Percentiles rank a stretch among this genome's conserved stretches.
These are phyloP conservation scores for Rhodotorula sp. DNA, from an alignment of 1,284 basidiomycete genomes.

Conservation along the genomic window DNA sequence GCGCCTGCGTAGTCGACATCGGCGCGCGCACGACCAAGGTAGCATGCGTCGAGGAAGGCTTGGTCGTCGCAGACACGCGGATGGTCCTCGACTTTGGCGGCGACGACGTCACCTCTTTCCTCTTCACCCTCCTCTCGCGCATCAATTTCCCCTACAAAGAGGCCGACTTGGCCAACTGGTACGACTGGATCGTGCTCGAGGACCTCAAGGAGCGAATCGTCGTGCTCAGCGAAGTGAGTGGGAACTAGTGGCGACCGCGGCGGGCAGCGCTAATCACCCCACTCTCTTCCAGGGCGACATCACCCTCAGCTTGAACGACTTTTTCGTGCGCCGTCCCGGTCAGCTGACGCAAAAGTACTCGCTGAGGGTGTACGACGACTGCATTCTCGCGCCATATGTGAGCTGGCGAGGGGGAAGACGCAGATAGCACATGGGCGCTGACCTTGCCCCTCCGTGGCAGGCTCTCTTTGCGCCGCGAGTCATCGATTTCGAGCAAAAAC, in stretches of 20 bases:
- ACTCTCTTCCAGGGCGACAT: conserved; percentile 66
- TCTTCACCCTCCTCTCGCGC: conserved; percentile 74
- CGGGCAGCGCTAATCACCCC: too few relatives aligned
- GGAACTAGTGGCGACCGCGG: background rate
- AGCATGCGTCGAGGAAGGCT: conserved; percentile 92
- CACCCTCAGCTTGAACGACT: conserved; percentile 83
- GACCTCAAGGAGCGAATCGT: conserved; percentile 79
- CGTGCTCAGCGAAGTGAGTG: conserved; percentile 75
- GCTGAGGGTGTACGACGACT: conserved; percentile 90
- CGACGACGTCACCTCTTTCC: conserved; percentile 86
- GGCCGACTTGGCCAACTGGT: conserved; percentile 67
- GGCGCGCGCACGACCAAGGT: conserved; percentile 82
- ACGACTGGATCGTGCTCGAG: conserved; percentile 87
- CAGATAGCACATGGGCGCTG: background rate
- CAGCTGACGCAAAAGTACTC: conserved; percentile 82
- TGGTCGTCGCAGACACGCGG: conserved; percentile 82
- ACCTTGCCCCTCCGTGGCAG: conserved; percentile 53
- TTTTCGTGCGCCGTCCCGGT: conserved; percentile 74
- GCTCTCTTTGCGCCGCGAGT: conserved; percentile 89
- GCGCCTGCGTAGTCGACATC: conserved; percentile 92
- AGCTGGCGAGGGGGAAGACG: conserved; percentile 38
- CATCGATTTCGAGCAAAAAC: conserved; percentile 81
- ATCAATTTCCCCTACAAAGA: conserved; percentile 84
- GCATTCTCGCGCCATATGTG: conserved; percentile 91
- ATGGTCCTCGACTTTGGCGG: conserved; percentile 86